Evolutionary conservation across 805 yeast species (phyloP), one percentile per base, ranked within the genome.

Genomic region (Ogataea degrootiae): DNA sequence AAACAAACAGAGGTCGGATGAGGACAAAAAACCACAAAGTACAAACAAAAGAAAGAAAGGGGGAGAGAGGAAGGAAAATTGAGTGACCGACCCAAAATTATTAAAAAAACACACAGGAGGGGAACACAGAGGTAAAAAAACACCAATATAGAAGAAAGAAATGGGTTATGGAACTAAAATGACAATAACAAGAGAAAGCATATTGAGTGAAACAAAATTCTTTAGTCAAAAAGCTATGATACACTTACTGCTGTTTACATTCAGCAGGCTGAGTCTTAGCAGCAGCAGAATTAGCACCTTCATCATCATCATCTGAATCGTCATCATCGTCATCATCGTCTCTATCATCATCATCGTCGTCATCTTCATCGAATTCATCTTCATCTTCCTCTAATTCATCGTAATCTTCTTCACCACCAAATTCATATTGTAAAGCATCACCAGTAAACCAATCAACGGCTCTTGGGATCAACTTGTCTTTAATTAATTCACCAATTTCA

Each of bases 381-480:
- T 72, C 82, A 12, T 77, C 83, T 4, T 76, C 84, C 2, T 75
- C 84, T 19, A 72, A 80, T 16, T 78, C 87, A 9, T 76, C 89
- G 14, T 78, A 80, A 21, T 74, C 79, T 37, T 71, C 83, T 16
- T 76, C 87, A 34, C 57, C 62, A 34, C 58, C 68, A 44, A 73
- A 80, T 55, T 79, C 85, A 63, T 79, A 87, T 48, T 87, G 96
- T 49, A 92, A 77, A 22, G 99, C 99, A 55, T 89, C 89, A 42
- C 99, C 99, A 9, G 99, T 92, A 68, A 90, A 94, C 98, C 99
- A 94, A 67, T 92, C 98, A 60, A 94, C 79, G 44, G 98, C 98
- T 65, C 97, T 83, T 53, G 98, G 97, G 53, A 94, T 84, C 64
- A 94, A 78, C 68, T 94, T 87, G 68, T 94, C 98, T 74, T 94